Conservation (phyloP, 2,329 filamentous ascomycete species). For the Sporothrix sp. region DNA sequence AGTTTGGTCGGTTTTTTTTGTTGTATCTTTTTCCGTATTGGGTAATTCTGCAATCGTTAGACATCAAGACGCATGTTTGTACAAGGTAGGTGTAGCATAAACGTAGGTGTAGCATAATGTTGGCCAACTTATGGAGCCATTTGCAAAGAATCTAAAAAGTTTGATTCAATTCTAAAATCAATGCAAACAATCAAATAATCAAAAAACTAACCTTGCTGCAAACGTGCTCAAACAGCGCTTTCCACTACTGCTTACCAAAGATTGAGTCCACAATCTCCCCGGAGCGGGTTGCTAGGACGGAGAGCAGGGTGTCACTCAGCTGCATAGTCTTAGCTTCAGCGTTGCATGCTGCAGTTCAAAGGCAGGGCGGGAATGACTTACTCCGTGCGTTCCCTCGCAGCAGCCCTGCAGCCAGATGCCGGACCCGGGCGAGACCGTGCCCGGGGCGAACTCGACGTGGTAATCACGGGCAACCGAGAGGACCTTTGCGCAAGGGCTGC, state of each 20-base stretch:
- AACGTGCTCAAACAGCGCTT: background rate
- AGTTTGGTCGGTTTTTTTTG: background rate
- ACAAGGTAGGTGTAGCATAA: no score
- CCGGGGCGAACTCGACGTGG: slow-evolving; percentile 58
- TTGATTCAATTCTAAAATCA: background rate
- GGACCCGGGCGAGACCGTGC: slow-evolving; percentile 58
- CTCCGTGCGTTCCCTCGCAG: slow-evolving; percentile 84
- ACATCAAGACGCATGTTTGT: no score
- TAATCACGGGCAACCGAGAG: slow-evolving; percentile 72
- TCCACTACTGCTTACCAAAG: slow-evolving; percentile 38
- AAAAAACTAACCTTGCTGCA: background rate
- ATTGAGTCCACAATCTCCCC: slow-evolving; percentile 71
- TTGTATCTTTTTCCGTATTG: background rate
- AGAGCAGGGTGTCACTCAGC: slow-evolving; percentile 74
- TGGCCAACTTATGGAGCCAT: no score
- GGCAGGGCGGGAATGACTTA: slow-evolving; percentile 48
- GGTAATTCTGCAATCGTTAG: background rate
- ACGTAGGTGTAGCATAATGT: no score
- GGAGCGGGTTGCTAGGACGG: slow-evolving; percentile 63
- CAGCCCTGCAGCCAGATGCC: slow-evolving; percentile 92
- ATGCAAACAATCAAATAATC: background rate
- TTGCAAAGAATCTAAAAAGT: background rate
- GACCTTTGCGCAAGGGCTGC: slow-evolving; percentile 26
- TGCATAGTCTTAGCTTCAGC: slow-evolving; percentile 23
- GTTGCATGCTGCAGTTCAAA: slow-evolving; percentile 1